Conservation (phyloP, 2,329 filamentous ascomycete genomes). For the Emergomyces pasteurianus region DNA sequence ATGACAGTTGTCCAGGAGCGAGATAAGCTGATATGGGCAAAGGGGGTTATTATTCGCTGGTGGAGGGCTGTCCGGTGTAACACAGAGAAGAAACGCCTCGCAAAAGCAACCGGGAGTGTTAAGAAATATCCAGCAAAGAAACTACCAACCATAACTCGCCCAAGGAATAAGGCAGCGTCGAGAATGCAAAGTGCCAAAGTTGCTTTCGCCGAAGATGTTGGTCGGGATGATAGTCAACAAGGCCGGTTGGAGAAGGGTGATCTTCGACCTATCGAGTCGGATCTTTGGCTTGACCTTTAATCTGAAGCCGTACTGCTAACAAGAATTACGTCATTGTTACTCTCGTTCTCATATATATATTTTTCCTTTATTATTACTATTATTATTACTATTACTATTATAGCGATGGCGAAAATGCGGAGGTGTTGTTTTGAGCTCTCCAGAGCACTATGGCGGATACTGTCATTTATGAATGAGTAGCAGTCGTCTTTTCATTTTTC, state of each 20-base stretch:
- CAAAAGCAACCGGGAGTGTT: background rate
- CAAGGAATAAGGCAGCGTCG: background rate
- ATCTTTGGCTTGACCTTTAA: conserved; percentile 1
- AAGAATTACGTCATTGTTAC: background rate
- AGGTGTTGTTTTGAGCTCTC: background rate
- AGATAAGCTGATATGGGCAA: conserved; percentile 31
- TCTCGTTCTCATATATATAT: background rate
- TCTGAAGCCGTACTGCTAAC: background rate
- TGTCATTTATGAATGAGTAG: background rate
- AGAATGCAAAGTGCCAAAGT: background rate
- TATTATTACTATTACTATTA: background rate
- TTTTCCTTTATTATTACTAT: background rate
- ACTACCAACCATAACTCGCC: background rate
- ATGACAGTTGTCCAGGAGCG: conserved; percentile 35
- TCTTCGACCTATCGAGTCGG: background rate
- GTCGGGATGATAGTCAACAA: background rate
- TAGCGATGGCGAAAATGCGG: background rate
- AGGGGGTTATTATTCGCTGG: conserved; percentile 22
- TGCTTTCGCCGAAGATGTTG: background rate
- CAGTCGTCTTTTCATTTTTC: background rate
- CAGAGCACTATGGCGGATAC: background rate
- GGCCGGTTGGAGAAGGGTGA: background rate
- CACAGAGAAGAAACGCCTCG: conserved; percentile 3
- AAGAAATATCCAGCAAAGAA: background rate
- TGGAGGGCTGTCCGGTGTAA: conserved; percentile 19